Conservation (phyloP, 2,329 filamentous ascomycete genomes). For the Ilyonectria destructans region DNA sequence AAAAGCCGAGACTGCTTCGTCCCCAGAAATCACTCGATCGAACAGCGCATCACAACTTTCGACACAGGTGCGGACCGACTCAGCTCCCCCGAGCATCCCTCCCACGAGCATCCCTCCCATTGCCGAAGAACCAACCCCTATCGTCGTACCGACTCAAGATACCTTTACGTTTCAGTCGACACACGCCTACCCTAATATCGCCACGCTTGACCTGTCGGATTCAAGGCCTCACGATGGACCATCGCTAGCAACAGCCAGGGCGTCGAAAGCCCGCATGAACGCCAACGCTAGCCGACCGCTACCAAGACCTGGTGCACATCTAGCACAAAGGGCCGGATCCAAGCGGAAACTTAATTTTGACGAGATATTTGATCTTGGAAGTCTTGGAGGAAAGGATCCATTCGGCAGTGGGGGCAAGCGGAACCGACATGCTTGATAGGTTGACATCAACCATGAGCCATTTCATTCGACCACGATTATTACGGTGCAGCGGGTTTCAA, state of each 20-base stretch:
- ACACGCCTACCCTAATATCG: slow-evolving; percentile 74
- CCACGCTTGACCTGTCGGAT: slow-evolving; percentile 74
- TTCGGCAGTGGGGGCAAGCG: slow-evolving; percentile 68
- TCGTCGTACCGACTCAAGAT: slow-evolving; percentile 70
- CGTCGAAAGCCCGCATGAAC: slow-evolving; percentile 51
- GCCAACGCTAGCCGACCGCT: slow-evolving; percentile 44
- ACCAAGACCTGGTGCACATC: slow-evolving; percentile 55
- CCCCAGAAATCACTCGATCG: slow-evolving; percentile 71
- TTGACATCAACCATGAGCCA: slow-evolving; percentile 19
- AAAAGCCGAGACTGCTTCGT: slow-evolving; percentile 73
- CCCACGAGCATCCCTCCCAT: slow-evolving; percentile 47
- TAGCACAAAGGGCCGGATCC: slow-evolving; percentile 77
- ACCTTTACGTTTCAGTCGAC: slow-evolving; percentile 80
- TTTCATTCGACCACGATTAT: slow-evolving; percentile 40
- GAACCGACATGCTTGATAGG: slow-evolving; percentile 62
- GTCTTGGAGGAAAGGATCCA: slow-evolving; percentile 75
- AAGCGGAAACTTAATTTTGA: slow-evolving; percentile 83
- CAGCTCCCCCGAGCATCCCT: slow-evolving; percentile 47
- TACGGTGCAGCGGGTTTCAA: slow-evolving; percentile 43
- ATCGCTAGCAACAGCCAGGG: slow-evolving; percentile 47
- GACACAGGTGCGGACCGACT: slow-evolving; percentile 47
- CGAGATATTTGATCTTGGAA: slow-evolving; percentile 80
- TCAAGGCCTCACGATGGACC: slow-evolving; percentile 59
- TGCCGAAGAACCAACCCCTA: slow-evolving; percentile 55
- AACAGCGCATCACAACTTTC: slow-evolving; percentile 58